These are phyloP conservation scores for Camellia japonica DNA, from an alignment of 148 eudicot species.

Conservation along the genomic window DNA sequence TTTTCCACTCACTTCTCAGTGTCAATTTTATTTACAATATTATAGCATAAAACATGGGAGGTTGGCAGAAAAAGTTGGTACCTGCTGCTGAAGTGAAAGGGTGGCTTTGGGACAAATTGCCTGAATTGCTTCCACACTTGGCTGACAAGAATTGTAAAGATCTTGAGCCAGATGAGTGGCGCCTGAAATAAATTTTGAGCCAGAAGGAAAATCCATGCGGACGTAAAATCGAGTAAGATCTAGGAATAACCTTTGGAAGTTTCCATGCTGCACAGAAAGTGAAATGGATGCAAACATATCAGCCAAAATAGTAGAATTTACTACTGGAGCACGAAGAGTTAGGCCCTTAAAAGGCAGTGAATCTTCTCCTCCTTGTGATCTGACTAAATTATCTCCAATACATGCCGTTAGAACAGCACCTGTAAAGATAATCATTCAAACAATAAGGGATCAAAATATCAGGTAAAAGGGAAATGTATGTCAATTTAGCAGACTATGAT, in stretches of 20 bases:
- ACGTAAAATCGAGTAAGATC: slow-evolving; percentile 72
- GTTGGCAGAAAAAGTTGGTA: slow-evolving; percentile 12
- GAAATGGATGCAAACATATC: slow-evolving; percentile 63
- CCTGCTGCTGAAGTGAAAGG: slow-evolving; percentile 91
- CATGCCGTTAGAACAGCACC: slow-evolving; percentile 65
- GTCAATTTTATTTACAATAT: background rate
- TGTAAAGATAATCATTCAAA: slow-evolving; percentile 23
- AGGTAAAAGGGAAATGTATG: background rate
- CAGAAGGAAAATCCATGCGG: slow-evolving; percentile 75
- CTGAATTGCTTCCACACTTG: slow-evolving; percentile 54
- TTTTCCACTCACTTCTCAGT: background rate
- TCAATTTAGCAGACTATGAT: background rate
- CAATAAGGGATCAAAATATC: background rate
- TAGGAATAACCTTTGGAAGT: slow-evolving; percentile 63
- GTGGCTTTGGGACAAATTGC: slow-evolving; percentile 57
- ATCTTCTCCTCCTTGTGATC: slow-evolving; percentile 34
- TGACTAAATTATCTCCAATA: slow-evolving; percentile 52
- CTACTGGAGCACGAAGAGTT: slow-evolving; percentile 40
- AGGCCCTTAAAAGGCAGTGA: slow-evolving; percentile 38
- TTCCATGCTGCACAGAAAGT: slow-evolving; percentile 79
- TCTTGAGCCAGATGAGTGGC: slow-evolving; percentile 54
- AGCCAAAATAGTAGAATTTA: slow-evolving; percentile 53
- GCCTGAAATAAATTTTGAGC: slow-evolving; percentile 64
- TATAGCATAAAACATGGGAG: background rate
- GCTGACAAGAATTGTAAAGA: slow-evolving; percentile 50